phyloP scores from a whole-genome alignment of 2,329 filamentous ascomycete genomes.

The Epicoccum nigrum region DNA sequence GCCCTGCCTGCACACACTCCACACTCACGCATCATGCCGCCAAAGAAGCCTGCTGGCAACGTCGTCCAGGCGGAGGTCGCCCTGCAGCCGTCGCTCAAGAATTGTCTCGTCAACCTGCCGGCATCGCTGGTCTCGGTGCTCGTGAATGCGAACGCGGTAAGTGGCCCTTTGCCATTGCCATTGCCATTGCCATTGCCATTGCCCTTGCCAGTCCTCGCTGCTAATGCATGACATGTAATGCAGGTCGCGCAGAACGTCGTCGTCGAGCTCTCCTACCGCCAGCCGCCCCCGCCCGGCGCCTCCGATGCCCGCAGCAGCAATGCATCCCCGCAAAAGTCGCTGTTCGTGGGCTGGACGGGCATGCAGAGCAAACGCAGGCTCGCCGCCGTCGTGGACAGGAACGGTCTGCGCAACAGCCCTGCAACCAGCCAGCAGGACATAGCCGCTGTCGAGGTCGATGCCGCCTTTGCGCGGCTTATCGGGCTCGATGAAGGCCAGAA shows the following conservation, averaged over 20 bases:
- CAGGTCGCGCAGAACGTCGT: conserved; percentile 95
- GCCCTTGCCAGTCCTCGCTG: too few species aligned
- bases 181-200: neutral
- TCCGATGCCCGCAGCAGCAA: conserved; percentile 47
- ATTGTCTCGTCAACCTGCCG: conserved; percentile 92
- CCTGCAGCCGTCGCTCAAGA: conserved; percentile 81
- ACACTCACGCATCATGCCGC: conserved; percentile 34
- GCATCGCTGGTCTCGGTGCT: conserved; percentile 81
- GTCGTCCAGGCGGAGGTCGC: conserved; percentile 80
- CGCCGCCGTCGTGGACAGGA: conserved; percentile 73
- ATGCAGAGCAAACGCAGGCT: conserved; percentile 91
- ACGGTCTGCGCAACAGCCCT: conserved; percentile 70
- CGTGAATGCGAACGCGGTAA: conserved; percentile 86
- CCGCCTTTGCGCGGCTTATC: conserved; percentile 77
- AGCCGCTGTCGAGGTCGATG: conserved; percentile 82
- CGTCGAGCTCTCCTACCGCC: conserved; percentile 83
- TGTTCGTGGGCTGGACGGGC: conserved; percentile 95
- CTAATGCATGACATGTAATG: conserved; percentile 51
- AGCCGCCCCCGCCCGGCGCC: conserved; percentile 55
- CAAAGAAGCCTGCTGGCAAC: conserved; percentile 52
- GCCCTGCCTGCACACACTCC: conserved; percentile 6
- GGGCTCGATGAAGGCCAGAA: conserved; percentile 83
- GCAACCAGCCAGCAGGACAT: conserved; percentile 74
- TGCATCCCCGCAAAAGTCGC: conserved; percentile 64
- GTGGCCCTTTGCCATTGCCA: conserved; percentile 39